Evolutionary conservation across 1,284 basidiomycete genomes (phyloP).

Genomic region (Boletus smithii): DNA sequence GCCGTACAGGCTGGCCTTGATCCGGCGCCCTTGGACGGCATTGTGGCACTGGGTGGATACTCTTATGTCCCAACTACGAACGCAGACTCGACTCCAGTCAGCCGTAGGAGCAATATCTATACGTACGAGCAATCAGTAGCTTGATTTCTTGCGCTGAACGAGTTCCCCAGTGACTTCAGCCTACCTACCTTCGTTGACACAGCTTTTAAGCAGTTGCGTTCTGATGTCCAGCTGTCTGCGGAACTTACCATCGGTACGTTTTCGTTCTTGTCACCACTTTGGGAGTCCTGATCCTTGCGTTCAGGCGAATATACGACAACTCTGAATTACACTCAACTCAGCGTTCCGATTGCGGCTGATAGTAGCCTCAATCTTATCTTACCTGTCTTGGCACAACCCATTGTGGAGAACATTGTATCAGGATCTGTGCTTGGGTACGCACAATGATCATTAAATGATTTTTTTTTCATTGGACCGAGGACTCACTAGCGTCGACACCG

Average conservation of each 20-base stretch:
- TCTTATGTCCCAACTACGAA: constrained; percentile 50
- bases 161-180: constrained; percentile 54
- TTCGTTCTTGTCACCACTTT: neutral
- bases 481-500: constrained; percentile 46
- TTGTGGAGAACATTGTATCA: constrained; percentile 75
- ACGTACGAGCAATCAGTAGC: constrained; percentile 38
- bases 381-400: constrained; percentile 71
- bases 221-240: constrained; percentile 59
- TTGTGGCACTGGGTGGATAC: constrained; percentile 70
- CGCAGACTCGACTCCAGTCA: constrained; percentile 33
- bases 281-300: neutral
- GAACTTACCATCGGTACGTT: constrained; percentile 56
- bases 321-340: constrained; percentile 58
- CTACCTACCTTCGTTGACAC: constrained; percentile 63
- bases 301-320: constrained; percentile 63
- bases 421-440: constrained; percentile 54
- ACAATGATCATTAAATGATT: neutral
- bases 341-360: constrained; percentile 62
- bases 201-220: constrained; percentile 63
- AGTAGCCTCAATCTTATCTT: constrained; percentile 61
- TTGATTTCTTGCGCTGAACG: constrained; percentile 13
- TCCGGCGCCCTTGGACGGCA: constrained; percentile 62
- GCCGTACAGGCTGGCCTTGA: constrained; percentile 64
- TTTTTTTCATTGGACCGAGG: constrained; percentile 2
- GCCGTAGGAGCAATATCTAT: constrained; percentile 50